phyloP scores from a whole-genome alignment of 768 basidiomycete species.

The Russula virescens region DNA sequence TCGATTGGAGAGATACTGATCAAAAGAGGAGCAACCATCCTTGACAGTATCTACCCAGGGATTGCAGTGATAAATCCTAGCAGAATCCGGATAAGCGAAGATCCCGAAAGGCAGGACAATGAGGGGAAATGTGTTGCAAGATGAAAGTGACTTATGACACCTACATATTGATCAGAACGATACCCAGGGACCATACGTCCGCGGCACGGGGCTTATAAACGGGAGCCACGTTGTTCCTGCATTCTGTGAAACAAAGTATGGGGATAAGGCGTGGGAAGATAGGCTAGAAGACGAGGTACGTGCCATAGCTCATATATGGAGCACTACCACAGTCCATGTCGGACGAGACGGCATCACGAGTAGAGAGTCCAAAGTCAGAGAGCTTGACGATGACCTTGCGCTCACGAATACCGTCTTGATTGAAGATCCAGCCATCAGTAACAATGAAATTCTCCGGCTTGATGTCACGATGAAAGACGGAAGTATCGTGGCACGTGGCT shows the following conservation, averaged over 20 bases:
- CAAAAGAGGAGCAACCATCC: conserved; percentile 76
- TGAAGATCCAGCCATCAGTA: conserved; percentile 64
- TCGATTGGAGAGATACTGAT: conserved; percentile 70
- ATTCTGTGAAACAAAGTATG: conserved; percentile 52
- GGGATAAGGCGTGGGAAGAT: conserved; percentile 21
- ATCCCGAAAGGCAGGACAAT: conserved; percentile 9
- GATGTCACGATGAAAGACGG: conserved; percentile 95
- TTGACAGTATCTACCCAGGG: conserved; percentile 87
- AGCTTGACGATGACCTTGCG: conserved; percentile 94
- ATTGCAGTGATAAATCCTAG: conserved; percentile 93
- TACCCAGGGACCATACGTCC: conserved; percentile 98
- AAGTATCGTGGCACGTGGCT: conserved; percentile 84
- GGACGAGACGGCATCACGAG: conserved; percentile 78
- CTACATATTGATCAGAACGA: conserved; percentile 97
- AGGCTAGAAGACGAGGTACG: conserved; percentile 31
- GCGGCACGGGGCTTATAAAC: conserved; percentile 92
- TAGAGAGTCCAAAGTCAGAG: conserved; percentile 93
- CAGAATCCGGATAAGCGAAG: conserved; percentile 15
- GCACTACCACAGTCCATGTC: conserved; percentile 92
- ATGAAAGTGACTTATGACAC: conserved; percentile 28
- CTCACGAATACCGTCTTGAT: conserved; percentile 53
- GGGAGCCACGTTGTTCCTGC: conserved; percentile 94
- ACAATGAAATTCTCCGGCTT: conserved; percentile 99
- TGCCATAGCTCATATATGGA: conserved; percentile 67
- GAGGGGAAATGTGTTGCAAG: not conserved